Percentiles rank a stretch among this genome's conserved stretches.
Conservation (phyloP, 1,284 basidiomycete genomes). For the Anthracocystis panici-leucophaei region DNA sequence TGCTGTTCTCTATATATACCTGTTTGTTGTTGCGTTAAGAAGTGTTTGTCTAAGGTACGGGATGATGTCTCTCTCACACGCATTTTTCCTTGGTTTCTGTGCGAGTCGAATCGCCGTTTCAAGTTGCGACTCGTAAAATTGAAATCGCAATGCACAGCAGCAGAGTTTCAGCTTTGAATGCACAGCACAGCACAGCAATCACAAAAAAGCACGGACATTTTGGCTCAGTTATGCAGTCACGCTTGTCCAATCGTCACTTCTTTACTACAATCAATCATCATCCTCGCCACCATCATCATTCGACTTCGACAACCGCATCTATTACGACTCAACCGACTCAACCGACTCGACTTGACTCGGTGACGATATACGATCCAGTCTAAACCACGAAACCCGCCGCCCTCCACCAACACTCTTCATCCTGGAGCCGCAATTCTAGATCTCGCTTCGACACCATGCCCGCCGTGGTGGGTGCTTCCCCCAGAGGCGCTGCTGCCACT, state of each 20-base stretch:
- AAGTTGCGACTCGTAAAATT: too few relatives aligned
- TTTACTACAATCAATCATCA: not conserved
- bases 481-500: constrained; percentile 3
- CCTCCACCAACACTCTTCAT: not conserved
- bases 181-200: constrained; percentile 7
- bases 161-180: not conserved
- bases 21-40: not conserved
- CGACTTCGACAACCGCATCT: too few relatives aligned
- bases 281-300: not conserved
- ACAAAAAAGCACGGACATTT: not conserved
- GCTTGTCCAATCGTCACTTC: not conserved
- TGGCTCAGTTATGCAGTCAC: not conserved
- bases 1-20: constrained; percentile 5
- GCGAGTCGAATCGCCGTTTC: too few relatives aligned
- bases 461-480: constrained; percentile 24
- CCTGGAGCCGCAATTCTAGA: not conserved
- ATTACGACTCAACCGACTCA: not conserved
- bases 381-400: not conserved
- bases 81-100: too few relatives aligned
- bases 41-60: not conserved
- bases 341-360: not conserved
- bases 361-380: not conserved
- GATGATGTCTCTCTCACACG: not conserved
- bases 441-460: constrained; percentile 21
- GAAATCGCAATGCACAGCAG: constrained; percentile 8